Conservation (phyloP, 2,329 filamentous ascomycete genomes). For the Helminthosporium solani region DNA sequence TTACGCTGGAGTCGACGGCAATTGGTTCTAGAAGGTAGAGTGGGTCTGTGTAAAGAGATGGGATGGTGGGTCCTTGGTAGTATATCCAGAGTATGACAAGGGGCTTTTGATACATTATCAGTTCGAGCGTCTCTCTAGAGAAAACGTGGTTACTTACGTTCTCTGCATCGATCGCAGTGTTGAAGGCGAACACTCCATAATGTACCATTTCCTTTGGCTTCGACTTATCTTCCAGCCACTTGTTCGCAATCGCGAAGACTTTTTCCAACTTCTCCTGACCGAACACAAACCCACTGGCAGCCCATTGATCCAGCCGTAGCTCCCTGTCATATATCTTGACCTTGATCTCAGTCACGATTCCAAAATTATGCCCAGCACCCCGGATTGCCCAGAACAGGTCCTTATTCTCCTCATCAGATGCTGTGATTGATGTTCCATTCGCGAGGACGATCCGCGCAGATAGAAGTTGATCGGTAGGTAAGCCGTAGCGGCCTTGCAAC, state of each 20-base stretch:
- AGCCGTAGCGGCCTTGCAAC: conserved; percentile 13
- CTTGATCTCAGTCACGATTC: conserved; percentile 26
- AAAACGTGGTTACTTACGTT: conserved; percentile 10
- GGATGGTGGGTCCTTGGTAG: conserved; percentile 7
- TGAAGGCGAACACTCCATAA: conserved; percentile 3
- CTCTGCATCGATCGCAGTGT: not conserved
- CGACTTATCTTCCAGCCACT: conserved; percentile 6
- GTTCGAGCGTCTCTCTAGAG: not conserved
- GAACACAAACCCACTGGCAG: conserved; percentile 8
- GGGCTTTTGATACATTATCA: not conserved
- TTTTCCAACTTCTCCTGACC: conserved; percentile 4
- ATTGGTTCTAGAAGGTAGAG: conserved; percentile 17
- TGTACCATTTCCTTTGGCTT: conserved; percentile 4
- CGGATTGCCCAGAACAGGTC: conserved; percentile 44
- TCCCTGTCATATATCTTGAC: conserved; percentile 8
- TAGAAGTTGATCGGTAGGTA: conserved; percentile 10
- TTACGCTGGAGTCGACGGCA: conserved; percentile 8
- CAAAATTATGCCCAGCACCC: conserved; percentile 41
- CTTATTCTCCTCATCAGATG: conserved; percentile 19
- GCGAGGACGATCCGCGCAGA: conserved; percentile 19
- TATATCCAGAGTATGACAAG: conserved; percentile 5
- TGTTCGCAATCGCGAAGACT: conserved; percentile 6
- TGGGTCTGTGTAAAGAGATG: conserved; percentile 17
- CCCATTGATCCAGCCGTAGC: conserved; percentile 8
- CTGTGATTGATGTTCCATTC: conserved; percentile 33